Base-by-base conservation (phyloP, 2,329 filamentous ascomycete species). In the Aspergillus tubingensis region DNA sequence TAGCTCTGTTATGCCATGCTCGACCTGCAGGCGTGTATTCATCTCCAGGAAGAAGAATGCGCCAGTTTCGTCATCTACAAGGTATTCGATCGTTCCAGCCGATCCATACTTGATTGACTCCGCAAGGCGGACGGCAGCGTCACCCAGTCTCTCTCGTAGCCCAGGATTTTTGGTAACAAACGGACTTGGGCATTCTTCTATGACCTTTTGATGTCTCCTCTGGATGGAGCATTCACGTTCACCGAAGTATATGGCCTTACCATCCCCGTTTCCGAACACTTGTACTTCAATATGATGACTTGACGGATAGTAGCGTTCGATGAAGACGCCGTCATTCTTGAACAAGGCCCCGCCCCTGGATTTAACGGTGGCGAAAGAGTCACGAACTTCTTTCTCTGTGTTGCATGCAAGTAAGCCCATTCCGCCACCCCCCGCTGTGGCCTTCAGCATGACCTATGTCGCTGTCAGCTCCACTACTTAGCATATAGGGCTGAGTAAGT, bases 141-240 rank as follows among this genome's bases (percentile, higher is more conserved):
- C 87, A 1, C 79, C 76, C 11, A 86, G 85, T 84, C 74, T 86
- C 83, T 79, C 85, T 74, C 70, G 88, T 81, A 86, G 87, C 83
- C 74, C 86, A 80, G 74, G 73, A 56, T 82, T 76, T 44, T 69
- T 77, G 52, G 77, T 75, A 0, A 86, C 78, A 61, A 88, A 88
- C 0, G 92, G 91, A 13, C 91, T 91, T 0, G 92, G 92, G 3
- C 90, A 92, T 76, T 96, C 92, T 74, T 96, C 92, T 21, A 96
- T 84, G 44, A 96, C 90, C 79, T 96, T 96, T 74, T 96, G 92
- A 72, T 96, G 92, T 43, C 92, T 81, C 64, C 92, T 81, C 77
- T 96, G 92, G 11, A 96, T 84, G 54, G 90, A 94, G 77, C 92
- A 96, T 74, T 96, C 92, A 58, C 92, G 83, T 78, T 96, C 92